Evolutionary conservation across 306 rosid genomes (phyloP), one percentile per base, ranked within the genome.

Genomic region (Hippophae gyantsensis): DNA sequence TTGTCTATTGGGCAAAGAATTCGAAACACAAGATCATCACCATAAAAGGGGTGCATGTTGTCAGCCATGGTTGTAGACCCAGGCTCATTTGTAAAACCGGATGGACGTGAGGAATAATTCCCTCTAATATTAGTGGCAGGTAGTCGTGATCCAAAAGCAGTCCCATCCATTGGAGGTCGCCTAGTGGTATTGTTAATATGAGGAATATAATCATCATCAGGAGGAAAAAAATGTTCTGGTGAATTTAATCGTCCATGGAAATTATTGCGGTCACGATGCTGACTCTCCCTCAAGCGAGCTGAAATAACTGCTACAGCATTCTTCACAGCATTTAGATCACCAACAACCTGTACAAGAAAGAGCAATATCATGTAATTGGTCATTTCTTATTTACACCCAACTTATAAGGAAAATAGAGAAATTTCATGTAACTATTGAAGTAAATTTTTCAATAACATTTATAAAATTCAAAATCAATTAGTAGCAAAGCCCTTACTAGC

Each of bases 231-330:
- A 14, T 76, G 94, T 64, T 93, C 99, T 0, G 99, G 97, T 23
- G 99, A 93, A 76, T 82, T 88, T 45, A 18, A 56, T 14, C 97
- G 90, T 48, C 85, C 94, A 63, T 93, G 95, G 64, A 88, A 86
- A 69, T 86, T 79, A 72, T 77, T 57, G 43, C 99, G 93, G 43
- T 93, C 97, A 6, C 99, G 97, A 70, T 93, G 97, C 79, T 93
- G 99, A 60, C 99, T 93, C 87, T 93, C 99, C 87, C 99, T 82
- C 74, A 93, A 77, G 63, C 99, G 90, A 38, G 94, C 73, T 32
- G 99, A 85, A 60, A 93, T 82, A 12, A 76, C 69, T 13, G 61
- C 76, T 57, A 88, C 48, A 63, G 99, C 97, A 70, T 63, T 80
- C 79, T 88, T 93, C 12, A 93, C 95, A 60, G 78, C 75, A 72